A percentile compares a stretch with the other conserved stretches of the same genome.
These are phyloP conservation scores for Ascobolus immersus DNA, from an alignment of 495 filamentous ascomycete species.

Conservation along the genomic window DNA sequence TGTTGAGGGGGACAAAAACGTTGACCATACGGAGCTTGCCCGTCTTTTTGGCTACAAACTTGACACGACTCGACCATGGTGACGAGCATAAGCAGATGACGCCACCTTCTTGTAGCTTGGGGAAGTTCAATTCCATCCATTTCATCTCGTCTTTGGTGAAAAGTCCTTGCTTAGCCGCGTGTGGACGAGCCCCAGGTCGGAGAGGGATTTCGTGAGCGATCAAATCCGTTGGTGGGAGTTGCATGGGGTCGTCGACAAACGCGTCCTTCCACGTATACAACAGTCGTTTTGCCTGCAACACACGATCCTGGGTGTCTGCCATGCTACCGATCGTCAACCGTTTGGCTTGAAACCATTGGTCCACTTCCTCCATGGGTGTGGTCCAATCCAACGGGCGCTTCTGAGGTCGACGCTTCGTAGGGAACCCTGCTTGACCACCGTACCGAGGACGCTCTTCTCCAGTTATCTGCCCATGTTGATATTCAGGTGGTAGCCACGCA, in stretches of 20 bases:
- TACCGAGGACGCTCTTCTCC: too few relatives aligned
- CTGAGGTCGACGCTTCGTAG: not conserved
- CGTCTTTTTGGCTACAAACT: constrained; percentile 1
- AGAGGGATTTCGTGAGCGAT: not conserved
- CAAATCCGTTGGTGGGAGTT: not conserved
- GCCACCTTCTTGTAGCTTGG: not conserved
- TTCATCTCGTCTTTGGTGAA: not conserved
- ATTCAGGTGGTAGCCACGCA: too few relatives aligned
- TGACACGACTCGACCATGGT: not conserved
- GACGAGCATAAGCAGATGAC: constrained; percentile 1
- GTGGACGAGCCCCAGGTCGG: not conserved
- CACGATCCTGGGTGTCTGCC: fast-evolving
- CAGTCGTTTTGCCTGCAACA: not conserved
- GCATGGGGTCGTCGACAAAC: not conserved
- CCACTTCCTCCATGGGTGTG: not conserved
- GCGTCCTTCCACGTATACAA: constrained; percentile 4
- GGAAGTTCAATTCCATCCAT: constrained; percentile 1
- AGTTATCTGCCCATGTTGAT: too few relatives aligned
- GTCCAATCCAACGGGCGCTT: not conserved
- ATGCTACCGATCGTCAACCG: not conserved
- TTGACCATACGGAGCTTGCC: not conserved
- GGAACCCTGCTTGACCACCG: constrained; percentile 39
- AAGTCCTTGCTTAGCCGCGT: not conserved
- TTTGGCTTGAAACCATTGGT: not conserved
- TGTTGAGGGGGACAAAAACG: not conserved